Percentiles rank a stretch among this genome's conserved stretches.
Conservation (phyloP, 345 rosid genomes). For the Cardamine resedifolia region DNA sequence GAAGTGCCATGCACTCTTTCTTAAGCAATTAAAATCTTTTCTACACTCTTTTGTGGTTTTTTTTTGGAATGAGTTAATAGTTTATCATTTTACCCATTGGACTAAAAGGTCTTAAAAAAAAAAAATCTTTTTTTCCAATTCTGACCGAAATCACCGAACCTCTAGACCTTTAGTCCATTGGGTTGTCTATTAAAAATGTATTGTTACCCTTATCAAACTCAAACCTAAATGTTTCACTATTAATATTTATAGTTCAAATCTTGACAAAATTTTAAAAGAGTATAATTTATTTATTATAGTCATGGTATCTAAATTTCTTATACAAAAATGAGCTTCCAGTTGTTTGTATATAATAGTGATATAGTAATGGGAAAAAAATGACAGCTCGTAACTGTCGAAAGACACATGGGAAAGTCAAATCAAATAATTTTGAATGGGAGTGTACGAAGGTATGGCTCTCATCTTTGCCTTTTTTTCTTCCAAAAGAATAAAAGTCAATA, state of each 20-base stretch:
- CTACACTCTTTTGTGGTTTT: not conserved
- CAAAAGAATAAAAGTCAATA: constrained; percentile 1
- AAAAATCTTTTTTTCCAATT: too few relatives aligned
- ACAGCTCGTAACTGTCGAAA: constrained; percentile 33
- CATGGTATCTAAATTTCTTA: not conserved
- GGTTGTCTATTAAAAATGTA: not conserved
- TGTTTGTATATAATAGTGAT: not conserved
- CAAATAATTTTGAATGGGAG: constrained; percentile 23
- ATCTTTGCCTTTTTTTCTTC: not conserved
- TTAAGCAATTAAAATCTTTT: too few relatives aligned
- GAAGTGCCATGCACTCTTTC: too few relatives aligned
- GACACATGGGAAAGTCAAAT: constrained; percentile 38
- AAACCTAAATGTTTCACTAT: not conserved
- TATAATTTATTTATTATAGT: not conserved
- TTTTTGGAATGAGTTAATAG: not conserved
- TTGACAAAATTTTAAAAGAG: not conserved
- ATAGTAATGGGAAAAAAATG: constrained; percentile 23
- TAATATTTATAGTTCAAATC: not conserved
- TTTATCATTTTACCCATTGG: not conserved
- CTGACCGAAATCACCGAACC: not conserved
- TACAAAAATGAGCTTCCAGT: not conserved
- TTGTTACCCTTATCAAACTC: not conserved
- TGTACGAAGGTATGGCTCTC: constrained; percentile 30
- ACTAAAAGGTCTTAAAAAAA: not conserved
- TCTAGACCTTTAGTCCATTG: not conserved